These are phyloP conservation scores for Neurospora intermedia DNA, from an alignment of 495 filamentous ascomycete genomes.

Conservation along the genomic window DNA sequence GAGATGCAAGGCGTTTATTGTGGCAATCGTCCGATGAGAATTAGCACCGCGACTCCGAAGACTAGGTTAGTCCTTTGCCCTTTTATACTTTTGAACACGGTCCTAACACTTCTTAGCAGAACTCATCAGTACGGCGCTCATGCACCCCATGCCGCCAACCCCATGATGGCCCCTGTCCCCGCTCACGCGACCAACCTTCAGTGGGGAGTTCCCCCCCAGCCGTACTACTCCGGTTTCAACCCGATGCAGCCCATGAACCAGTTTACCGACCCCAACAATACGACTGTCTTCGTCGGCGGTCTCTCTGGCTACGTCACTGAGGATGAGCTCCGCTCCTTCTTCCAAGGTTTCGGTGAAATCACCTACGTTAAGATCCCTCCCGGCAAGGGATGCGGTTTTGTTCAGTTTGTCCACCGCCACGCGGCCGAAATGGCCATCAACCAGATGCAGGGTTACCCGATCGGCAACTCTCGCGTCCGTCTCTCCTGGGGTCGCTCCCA, in stretches of 20 bases:
- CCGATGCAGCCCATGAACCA: conserved; percentile 92
- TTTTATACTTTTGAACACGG: not conserved
- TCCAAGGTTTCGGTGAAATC: conserved; percentile 99
- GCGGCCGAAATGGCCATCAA: conserved; percentile 99
- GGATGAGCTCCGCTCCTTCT: conserved; percentile 98
- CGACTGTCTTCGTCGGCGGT: conserved; percentile 96
- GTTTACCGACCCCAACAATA: conserved; percentile 99
- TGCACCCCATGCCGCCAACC: conserved; percentile 16
- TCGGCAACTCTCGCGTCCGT: conserved; percentile 95
- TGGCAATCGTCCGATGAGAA: conserved; percentile 97
- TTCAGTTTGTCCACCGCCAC: conserved; percentile 98
- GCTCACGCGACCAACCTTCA: conserved; percentile 27
- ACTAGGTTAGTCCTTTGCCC: conserved; percentile 34
- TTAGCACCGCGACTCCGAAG: conserved; percentile 96
- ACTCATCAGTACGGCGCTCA: conserved; percentile 30
- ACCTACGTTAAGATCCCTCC: conserved; percentile 99
- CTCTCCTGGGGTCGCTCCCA: conserved; percentile 95
- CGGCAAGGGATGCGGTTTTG: conserved; percentile 97
- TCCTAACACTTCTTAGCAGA: conserved; percentile 13
- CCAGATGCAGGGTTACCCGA: conserved; percentile 99
- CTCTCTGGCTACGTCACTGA: conserved; percentile 98
- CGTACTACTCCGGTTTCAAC: conserved; percentile 30
- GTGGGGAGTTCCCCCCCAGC: conserved; percentile 25
- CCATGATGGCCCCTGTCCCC: conserved; percentile 29
- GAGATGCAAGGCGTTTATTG: conserved; percentile 99